Evolutionary conservation across 768 basidiomycete genomes (phyloP).

Genomic region (Kwoniella sp.): DNA sequence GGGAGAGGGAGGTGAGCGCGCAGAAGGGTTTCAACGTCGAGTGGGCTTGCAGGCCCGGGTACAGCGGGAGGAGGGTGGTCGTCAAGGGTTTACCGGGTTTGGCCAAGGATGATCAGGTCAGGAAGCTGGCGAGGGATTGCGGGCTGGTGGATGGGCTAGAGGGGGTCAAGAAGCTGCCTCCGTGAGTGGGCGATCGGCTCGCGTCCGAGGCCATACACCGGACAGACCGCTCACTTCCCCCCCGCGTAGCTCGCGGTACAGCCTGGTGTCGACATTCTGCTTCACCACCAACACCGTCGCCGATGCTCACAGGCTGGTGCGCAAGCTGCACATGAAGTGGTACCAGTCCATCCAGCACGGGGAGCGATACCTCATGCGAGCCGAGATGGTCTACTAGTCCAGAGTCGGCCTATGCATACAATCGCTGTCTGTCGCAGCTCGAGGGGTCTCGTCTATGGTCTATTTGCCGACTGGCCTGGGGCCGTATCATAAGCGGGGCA

Average conservation of each 20-base stretch:
- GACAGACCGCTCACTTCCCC: neutral
- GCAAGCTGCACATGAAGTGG: constrained; percentile 22
- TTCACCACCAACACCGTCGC: constrained; percentile 17
- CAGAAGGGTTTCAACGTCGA: constrained; percentile 8
- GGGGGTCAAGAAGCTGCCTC: constrained; percentile 5
- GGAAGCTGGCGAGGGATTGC: constrained; percentile 17
- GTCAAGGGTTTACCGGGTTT: constrained; percentile 14
- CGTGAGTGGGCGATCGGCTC: constrained; percentile 15
- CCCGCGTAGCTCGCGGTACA: neutral
- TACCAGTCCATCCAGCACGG: constrained; percentile 9
- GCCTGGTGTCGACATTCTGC: constrained; percentile 14
- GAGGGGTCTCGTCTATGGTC: too few species aligned
- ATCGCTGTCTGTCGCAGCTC: too few species aligned
- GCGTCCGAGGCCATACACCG: neutral
- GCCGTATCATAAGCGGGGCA: too few species aligned
- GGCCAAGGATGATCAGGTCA: constrained; percentile 1
- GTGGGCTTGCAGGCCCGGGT: constrained; percentile 2
- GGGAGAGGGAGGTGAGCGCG: neutral
- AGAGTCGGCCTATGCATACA: too few species aligned
- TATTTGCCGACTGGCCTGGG: too few species aligned
- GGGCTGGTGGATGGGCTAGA: constrained; percentile 7
- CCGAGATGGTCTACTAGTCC: constrained; percentile 17
- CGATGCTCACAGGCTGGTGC: constrained; percentile 15
- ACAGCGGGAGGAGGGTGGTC: constrained; percentile 13
- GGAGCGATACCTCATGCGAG: constrained; percentile 16